phyloP scores from a whole-genome alignment of 179 eudicot species.

The Pouteria campechiana region DNA sequence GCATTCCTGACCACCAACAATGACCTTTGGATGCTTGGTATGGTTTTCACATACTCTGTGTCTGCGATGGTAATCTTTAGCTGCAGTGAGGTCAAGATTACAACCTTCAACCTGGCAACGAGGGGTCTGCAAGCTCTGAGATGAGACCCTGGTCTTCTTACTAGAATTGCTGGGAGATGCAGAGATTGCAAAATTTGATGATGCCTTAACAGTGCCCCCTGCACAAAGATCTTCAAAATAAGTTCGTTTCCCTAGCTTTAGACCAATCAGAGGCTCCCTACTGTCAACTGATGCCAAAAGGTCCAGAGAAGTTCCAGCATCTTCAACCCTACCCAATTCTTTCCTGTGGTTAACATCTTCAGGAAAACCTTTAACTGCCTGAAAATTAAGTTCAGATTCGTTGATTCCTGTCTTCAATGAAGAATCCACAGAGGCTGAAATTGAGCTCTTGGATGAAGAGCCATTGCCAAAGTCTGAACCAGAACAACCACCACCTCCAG shows the following conservation, averaged over 20 bases:
- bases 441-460: slow-evolving; percentile 70
- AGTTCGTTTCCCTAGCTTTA: slow-evolving; percentile 69
- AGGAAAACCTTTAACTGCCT: slow-evolving; percentile 24
- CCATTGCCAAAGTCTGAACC: slow-evolving; percentile 51
- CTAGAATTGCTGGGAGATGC: slow-evolving; percentile 18
- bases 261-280: slow-evolving; percentile 59
- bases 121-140: slow-evolving; percentile 22
- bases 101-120: slow-evolving; percentile 93
- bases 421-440: slow-evolving; percentile 69
- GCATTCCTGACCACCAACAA: slow-evolving; percentile 66
- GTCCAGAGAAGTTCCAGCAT: slow-evolving; percentile 25
- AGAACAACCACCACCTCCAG: slow-evolving; percentile 38
- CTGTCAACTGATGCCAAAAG: slow-evolving; percentile 37
- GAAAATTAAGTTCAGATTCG: slow-evolving; percentile 25
- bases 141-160: slow-evolving; percentile 45
- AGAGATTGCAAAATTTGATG: slow-evolving; percentile 19
- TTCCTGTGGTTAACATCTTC: slow-evolving; percentile 26
- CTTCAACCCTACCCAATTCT: slow-evolving; percentile 31
- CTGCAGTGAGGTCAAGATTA: slow-evolving; percentile 69
- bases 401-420: slow-evolving; percentile 35
- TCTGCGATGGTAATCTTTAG: slow-evolving; percentile 87
- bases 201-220: slow-evolving; percentile 22
- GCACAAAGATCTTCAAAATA: slow-evolving; percentile 51
- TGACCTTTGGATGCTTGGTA: slow-evolving; percentile 67
- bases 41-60: slow-evolving; percentile 90